Base-by-base conservation (phyloP, 441 rosid genomes). In the Euphorbia corollata region DNA sequence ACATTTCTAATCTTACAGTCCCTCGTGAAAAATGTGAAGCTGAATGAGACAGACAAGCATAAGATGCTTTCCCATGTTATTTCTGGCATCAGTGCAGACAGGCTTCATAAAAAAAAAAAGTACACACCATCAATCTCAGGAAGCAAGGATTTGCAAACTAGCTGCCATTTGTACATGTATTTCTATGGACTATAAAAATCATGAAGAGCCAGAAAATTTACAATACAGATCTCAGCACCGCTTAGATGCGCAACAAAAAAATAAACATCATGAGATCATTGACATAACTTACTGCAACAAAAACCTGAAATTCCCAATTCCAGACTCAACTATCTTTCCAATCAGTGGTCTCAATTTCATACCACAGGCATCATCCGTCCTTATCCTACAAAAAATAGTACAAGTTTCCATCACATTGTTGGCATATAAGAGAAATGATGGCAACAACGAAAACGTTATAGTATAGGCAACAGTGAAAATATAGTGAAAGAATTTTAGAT, bases 231-330 rank as follows among this genome's bases (percentile, higher is more conserved):
- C 78, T 78, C 71, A 38, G 63, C 81, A 75, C 71, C 76, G 72
- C 71, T 73, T 66, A 63, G 59, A 61, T 68, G 79, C 77, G 71
- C 67, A 68, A 79, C 79, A 79, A 32, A 2, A 63, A 81, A 83
- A 79, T 73, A 79, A 65, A 77, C 78, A 76, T 79, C 77, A 75
- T 39, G 68, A 64, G 16, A 61, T 57, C 79, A 60, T 70, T 69
- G 68, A 69, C 74, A 67, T 64, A 36, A 63, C 67, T 73, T 48
- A 43, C 62, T 43, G 59, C 30, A 64, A 43, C 22, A 61, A 74
- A 78, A 79, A 84, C 84, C 84, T 77, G 80, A 64, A 63, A 60
- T 79, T 76, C 73, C 73, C 73, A 62, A 30, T 64, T 75, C 58
- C n/a, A n/a, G n/a, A n/a, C n/a, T n/a, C n/a, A 32, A 32, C 36